Evolutionary conservation across 2,329 filamentous ascomycete species (phyloP).

Genomic region (Fusarium poae): DNA sequence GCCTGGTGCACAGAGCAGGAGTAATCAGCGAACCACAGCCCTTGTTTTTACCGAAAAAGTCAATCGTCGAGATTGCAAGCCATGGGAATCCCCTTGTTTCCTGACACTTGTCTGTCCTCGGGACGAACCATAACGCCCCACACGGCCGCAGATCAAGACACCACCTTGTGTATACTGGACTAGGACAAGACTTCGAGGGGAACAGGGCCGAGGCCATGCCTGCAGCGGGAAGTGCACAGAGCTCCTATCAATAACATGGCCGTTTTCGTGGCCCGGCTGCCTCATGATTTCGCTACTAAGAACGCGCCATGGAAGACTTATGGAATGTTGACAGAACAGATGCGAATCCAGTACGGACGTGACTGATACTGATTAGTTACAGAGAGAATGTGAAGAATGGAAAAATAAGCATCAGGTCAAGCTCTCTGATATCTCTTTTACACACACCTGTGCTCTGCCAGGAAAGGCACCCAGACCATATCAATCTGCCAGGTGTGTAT

Average conservation of each 20-base stretch:
- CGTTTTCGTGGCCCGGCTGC: conserved; percentile 42
- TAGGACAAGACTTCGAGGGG: conserved; percentile 38
- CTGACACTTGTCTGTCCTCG: conserved; percentile 56
- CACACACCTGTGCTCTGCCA: conserved; percentile 1
- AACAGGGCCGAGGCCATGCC: conserved; percentile 47
- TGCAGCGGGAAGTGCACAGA: conserved; percentile 50
- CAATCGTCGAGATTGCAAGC: conserved; percentile 47
- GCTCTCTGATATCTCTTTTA: neutral
- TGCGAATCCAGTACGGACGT: conserved; percentile 1
- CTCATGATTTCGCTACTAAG: conserved; percentile 24
- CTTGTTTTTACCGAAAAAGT: conserved; percentile 55
- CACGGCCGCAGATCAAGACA: conserved; percentile 58
- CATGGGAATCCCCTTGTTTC: conserved; percentile 50
- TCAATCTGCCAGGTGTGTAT: conserved; percentile 26
- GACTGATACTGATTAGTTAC: neutral
- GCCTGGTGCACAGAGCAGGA: conserved; percentile 39
- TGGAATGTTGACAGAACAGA: conserved; percentile 34
- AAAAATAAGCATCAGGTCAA: neutral
- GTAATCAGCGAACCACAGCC: conserved; percentile 51
- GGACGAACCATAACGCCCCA: conserved; percentile 58
- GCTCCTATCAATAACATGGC: conserved; percentile 48
- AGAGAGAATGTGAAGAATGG: neutral
- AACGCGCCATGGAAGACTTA: conserved; percentile 36
- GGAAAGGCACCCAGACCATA: conserved; percentile 19
- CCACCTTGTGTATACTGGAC: conserved; percentile 48